Evolutionary conservation across 2,329 filamentous ascomycete genomes (phyloP).

Genomic region (Colletotrichum agaves): DNA sequence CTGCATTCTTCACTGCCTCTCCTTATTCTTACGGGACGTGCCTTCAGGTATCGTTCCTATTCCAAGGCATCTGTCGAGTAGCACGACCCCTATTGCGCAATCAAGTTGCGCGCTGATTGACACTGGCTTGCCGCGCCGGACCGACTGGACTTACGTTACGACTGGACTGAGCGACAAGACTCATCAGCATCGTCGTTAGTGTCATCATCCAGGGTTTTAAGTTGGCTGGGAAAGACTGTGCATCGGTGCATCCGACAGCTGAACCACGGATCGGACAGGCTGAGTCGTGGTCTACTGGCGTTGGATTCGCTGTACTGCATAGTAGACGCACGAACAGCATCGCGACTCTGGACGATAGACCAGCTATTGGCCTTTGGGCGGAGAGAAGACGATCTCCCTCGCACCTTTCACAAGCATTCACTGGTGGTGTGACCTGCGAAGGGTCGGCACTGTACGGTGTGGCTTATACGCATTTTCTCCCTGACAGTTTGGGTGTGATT

Average conservation of each 20-base stretch:
- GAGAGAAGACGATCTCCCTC: not conserved
- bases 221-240: not conserved
- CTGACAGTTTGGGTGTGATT: no score
- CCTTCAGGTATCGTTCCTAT: not conserved
- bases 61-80: slow-evolving; percentile 23
- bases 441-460: slow-evolving; percentile 20
- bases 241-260: slow-evolving; percentile 23
- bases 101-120: slow-evolving; percentile 10
- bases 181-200: not conserved
- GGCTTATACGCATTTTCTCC: not conserved
- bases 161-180: not conserved
- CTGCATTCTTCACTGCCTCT: slow-evolving; percentile 19
- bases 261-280: slow-evolving; percentile 11
- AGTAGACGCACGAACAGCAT: slow-evolving; percentile 23
- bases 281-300: slow-evolving; percentile 21
- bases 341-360: slow-evolving; percentile 7
- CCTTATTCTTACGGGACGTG: slow-evolving; percentile 12
- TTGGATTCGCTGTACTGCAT: not conserved
- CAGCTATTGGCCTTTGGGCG: slow-evolving; percentile 13
- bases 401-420: not conserved
- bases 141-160: not conserved
- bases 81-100: slow-evolving; percentile 1
- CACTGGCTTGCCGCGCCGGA: slow-evolving; percentile 9
- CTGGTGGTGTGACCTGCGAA: not conserved
- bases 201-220: not conserved